A percentile compares a stretch with the other conserved stretches of the same genome.
These are phyloP conservation scores for Phytophthora pistaciae DNA, from an alignment of 352 stramenopile species.

Conservation along the genomic window DNA sequence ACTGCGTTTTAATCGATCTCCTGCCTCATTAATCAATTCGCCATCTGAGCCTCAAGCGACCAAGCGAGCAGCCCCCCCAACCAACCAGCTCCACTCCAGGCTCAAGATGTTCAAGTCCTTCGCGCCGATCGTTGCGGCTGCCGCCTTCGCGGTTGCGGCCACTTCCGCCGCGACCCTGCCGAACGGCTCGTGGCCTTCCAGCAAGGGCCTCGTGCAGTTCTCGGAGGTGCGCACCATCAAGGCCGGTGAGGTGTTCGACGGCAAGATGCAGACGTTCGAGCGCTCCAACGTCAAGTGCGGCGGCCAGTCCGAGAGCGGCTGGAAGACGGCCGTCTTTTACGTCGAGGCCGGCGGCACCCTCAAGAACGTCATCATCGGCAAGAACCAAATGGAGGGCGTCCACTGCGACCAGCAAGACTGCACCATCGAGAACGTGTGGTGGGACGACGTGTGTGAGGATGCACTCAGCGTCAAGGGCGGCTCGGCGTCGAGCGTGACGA, in stretches of 20 bases:
- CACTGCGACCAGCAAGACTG: slow-evolving; percentile 3
- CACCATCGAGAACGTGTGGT: slow-evolving; percentile 2
- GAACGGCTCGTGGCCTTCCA: slow-evolving; percentile 23
- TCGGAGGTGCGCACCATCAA: slow-evolving; percentile 10
- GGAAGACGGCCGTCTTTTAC: slow-evolving; percentile 8
- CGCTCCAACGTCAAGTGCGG: slow-evolving; percentile 9
- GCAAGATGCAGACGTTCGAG: slow-evolving; percentile 17
- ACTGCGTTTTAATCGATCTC: not conserved
- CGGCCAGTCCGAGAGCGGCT: slow-evolving; percentile 9
- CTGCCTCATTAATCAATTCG: slow-evolving; percentile 1
- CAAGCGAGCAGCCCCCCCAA: not conserved
- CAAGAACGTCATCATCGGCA: slow-evolving; percentile 2
- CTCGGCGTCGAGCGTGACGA: slow-evolving; percentile 20
- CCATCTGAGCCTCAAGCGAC: not conserved
- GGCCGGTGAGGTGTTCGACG: slow-evolving; percentile 16
- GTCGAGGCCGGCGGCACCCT: slow-evolving; percentile 12
- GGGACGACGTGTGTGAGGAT: slow-evolving; percentile 28
- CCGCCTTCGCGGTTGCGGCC: slow-evolving; percentile 11
- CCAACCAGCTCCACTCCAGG: not conserved
- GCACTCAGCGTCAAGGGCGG: slow-evolving; percentile 31
- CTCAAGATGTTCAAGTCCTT: slow-evolving; percentile 21
- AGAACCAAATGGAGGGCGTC: slow-evolving; percentile 4
- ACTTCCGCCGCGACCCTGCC: slow-evolving; percentile 23
- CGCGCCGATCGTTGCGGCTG: slow-evolving; percentile 7
- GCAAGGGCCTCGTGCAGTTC: slow-evolving; percentile 23